These are phyloP conservation scores for Graphiopsis chlorocephala DNA, from an alignment of 2,329 filamentous ascomycete species.

Conservation along the genomic window DNA sequence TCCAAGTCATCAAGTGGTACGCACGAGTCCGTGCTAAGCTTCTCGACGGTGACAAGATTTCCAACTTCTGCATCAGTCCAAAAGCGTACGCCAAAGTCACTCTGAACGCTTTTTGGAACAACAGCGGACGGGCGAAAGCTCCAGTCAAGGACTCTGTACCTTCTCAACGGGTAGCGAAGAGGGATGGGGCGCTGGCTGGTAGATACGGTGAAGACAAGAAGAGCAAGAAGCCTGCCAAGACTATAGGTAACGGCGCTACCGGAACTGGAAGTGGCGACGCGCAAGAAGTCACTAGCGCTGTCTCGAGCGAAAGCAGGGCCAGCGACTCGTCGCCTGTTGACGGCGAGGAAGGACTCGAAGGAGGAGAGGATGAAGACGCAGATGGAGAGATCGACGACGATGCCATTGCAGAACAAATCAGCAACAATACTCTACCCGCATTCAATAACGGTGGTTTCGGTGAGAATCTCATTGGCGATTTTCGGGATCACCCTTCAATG, in stretches of 20 bases:
- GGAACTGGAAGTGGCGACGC: background rate
- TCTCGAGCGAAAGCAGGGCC: background rate
- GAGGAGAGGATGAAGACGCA: background rate
- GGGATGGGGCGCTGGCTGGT: background rate
- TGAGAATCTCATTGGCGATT: background rate
- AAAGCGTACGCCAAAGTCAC: background rate
- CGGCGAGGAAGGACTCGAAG: background rate
- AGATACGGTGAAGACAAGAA: background rate
- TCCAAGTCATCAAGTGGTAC: background rate
- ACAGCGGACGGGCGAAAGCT: background rate
- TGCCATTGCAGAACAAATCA: background rate
- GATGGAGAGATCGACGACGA: background rate
- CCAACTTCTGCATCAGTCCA: background rate
- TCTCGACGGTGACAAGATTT: background rate
- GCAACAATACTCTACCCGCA: background rate
- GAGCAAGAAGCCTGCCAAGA: background rate
- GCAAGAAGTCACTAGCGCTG: background rate
- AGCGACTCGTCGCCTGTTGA: background rate
- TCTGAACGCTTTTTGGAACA: background rate
- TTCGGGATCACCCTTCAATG: background rate
- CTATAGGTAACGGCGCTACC: background rate
- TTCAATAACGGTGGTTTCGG: background rate
- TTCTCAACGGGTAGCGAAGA: background rate
- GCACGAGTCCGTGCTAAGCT: background rate
- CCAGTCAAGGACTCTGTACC: background rate